Conservation (phyloP, 2,329 filamentous ascomycete genomes). For the Colletotrichum gigasporum region DNA sequence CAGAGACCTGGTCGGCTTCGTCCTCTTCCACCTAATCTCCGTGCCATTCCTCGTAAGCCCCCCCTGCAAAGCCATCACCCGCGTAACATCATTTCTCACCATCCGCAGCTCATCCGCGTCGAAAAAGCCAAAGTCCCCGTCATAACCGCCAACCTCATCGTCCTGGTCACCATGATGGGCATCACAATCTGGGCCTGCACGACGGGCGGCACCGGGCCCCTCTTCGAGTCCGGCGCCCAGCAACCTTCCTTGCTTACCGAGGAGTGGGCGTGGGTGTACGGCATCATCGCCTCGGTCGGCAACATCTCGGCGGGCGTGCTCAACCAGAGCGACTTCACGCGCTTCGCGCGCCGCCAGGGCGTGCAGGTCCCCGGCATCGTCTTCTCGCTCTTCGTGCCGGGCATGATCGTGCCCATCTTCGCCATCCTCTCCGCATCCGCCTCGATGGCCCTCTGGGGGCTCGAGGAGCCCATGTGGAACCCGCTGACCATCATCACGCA, state of each 20-base stretch:
- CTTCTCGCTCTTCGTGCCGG: constrained; percentile 39
- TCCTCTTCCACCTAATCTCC: constrained; percentile 61
- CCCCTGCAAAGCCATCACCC: too few relatives aligned
- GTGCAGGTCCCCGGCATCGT: constrained; percentile 38
- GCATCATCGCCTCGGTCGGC: constrained; percentile 41
- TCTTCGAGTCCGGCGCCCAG: constrained; percentile 44
- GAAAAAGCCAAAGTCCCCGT: constrained; percentile 60
- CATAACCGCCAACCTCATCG: constrained; percentile 52
- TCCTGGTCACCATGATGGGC: constrained; percentile 54
- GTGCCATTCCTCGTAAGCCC: constrained; percentile 52
- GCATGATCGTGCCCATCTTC: constrained; percentile 38
- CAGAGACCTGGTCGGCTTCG: constrained; percentile 57
- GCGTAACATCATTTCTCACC: not conserved
- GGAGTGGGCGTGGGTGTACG: constrained; percentile 42
- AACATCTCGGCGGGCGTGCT: constrained; percentile 40
- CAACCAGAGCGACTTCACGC: constrained; percentile 42
- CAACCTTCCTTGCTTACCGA: constrained; percentile 32
- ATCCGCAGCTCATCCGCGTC: constrained; percentile 47
- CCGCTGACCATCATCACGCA: constrained; percentile 37
- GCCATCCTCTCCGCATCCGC: constrained; percentile 39
- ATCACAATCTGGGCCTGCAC: constrained; percentile 59
- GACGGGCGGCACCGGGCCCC: constrained; percentile 52
- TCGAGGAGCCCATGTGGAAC: constrained; percentile 37
- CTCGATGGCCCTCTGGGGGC: constrained; percentile 39
- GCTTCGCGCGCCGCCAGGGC: constrained; percentile 36